phyloP scores from a whole-genome alignment of 139 green algal genomes.

The Tetraselmis striata region DNA sequence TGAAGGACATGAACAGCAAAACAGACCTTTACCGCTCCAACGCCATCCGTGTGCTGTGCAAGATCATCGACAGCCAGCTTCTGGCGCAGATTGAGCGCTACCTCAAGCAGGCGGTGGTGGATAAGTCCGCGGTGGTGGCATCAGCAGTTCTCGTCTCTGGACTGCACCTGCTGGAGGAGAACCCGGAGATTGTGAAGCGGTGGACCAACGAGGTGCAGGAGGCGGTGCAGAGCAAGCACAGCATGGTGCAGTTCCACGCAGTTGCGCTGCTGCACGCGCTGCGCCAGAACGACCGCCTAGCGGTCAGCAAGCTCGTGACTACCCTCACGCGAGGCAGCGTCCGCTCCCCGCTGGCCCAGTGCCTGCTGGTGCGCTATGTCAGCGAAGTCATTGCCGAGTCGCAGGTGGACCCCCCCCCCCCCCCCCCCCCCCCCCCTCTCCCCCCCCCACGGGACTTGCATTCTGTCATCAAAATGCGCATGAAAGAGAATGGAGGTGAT shows the following conservation, averaged over 20 bases:
- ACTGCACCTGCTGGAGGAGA: constrained; percentile 73
- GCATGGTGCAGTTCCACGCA: constrained; percentile 95
- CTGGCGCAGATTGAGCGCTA: constrained; percentile 86
- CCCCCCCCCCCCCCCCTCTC: too few relatives aligned
- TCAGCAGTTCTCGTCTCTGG: constrained; percentile 77
- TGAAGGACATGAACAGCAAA: constrained; percentile 99
- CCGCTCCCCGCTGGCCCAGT: constrained; percentile 90
- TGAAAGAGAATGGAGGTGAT: too few relatives aligned
- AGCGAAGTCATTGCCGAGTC: not conserved
- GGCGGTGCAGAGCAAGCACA: constrained; percentile 73
- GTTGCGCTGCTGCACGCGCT: constrained; percentile 91
- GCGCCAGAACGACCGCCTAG: constrained; percentile 83
- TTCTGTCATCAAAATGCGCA: too few relatives aligned
- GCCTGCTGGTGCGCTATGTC: constrained; percentile 89
- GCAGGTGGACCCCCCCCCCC: not conserved
- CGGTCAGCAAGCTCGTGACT: constrained; percentile 95
- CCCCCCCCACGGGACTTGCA: too few relatives aligned
- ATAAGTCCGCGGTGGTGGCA: constrained; percentile 79
- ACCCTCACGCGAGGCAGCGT: constrained; percentile 71
- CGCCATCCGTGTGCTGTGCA: constrained; percentile 93
- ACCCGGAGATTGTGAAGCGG: constrained; percentile 91
- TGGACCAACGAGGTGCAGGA: constrained; percentile 96
- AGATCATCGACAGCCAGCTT: constrained; percentile 86
- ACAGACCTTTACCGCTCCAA: constrained; percentile 91
- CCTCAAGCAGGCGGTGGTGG: constrained; percentile 97